Evolutionary conservation across 106 monocot species (phyloP).

Genomic region (Dendrobium nobile): DNA sequence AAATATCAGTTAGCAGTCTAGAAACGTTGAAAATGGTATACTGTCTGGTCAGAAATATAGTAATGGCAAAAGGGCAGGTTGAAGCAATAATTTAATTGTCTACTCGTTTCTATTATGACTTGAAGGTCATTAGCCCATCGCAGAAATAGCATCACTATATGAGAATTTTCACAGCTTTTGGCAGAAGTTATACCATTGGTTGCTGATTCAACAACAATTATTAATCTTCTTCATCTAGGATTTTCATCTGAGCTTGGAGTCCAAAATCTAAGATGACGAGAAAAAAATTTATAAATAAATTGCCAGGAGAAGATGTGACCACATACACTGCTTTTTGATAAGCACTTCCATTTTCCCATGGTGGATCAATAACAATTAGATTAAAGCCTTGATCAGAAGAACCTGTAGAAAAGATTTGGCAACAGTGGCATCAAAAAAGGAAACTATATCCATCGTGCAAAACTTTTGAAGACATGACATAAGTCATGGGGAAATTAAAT

Average conservation of each 20-base stretch:
- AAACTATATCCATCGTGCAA: not conserved
- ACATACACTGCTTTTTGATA: slow-evolving; percentile 65
- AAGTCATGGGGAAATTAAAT: not conserved
- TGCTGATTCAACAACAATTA: too few species aligned
- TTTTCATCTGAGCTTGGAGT: not conserved
- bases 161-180: too few species aligned
- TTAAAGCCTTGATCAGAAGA: slow-evolving; percentile 67
- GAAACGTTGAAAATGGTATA: too few species aligned
- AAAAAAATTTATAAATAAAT: not conserved
- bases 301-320: not conserved
- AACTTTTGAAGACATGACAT: not conserved
- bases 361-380: slow-evolving; percentile 91
- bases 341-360: slow-evolving; percentile 98
- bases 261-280: not conserved
- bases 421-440: not conserved
- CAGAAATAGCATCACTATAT: too few species aligned
- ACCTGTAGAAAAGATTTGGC: slow-evolving; percentile 29
- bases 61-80: too few species aligned
- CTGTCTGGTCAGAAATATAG: too few species aligned
- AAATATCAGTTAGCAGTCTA: too few species aligned
- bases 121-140: too few species aligned
- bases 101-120: too few species aligned
- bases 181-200: too few species aligned
- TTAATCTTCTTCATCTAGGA: not conserved
- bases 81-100: too few species aligned